Base-by-base conservation (phyloP, 2,329 filamentous ascomycete genomes). In the Fusarium xyrophilum region DNA sequence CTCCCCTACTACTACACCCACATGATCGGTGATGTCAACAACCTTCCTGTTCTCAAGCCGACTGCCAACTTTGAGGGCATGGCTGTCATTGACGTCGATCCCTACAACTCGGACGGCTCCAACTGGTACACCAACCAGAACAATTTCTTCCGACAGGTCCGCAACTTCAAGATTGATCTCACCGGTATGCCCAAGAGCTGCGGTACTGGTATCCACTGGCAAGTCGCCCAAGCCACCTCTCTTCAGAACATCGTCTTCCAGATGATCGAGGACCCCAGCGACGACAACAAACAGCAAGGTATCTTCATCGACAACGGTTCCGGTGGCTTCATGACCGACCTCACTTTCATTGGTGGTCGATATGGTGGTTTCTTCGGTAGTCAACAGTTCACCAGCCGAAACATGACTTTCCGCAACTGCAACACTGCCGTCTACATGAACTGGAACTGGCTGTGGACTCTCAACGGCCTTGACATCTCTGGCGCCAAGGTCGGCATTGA, bases 1-100 rank as follows among this genome's bases (percentile, higher is more conserved):
- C 81, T 93, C 53, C 91, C 93, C 77, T 91, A 90, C 79, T 98
- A 98, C 84, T 97, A 97, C 83, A 97, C 94, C 13, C 93, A 97
- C 78, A 88, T 98, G 65, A 84, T 97, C 36, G 95, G 95, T 60
- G 93, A 98, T 81, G 89, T 90, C 50, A 76, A 87, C 73, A 83
- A 86, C 67, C 79, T 90, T 17, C 93, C 95, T 1, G 90, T 89
- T 1, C 84, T 97, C 78, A 93, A 95, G 82, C 91, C 91, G 6
- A 79, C 88, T 3, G 77, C 89, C 43, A 82, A 83, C 73, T 99
- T 98, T 75, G 70, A 83, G 5, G 96, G 95, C 47, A 96, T 97
- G 82, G 94, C 91, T 43, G 86, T 98, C 55, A 91, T 99, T 70
- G 94, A 97, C 76, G 85, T 92, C 4, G 90, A 98, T 75, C 94